phyloP scores from a whole-genome alignment of 2,329 filamentous ascomycete genomes.

The Penicillium freii region DNA sequence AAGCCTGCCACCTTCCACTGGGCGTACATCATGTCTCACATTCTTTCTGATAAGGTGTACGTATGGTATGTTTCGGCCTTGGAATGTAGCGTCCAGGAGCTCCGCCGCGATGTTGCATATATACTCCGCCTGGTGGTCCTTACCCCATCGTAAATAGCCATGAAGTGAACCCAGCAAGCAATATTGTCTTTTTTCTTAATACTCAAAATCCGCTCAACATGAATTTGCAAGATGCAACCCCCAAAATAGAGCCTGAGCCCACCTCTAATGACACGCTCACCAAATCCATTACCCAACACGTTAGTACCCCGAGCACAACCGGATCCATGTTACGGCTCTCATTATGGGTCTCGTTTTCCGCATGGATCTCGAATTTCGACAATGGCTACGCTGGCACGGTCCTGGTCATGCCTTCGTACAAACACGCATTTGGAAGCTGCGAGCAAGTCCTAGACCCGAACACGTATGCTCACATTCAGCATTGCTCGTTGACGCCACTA shows the following conservation, averaged over 20 bases:
- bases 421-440: conserved; percentile 25
- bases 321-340: conserved; percentile 22
- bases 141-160: not conserved
- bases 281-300: not conserved
- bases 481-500: conserved; percentile 24
- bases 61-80: conserved; percentile 12
- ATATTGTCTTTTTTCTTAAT: too few relatives aligned
- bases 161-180: too few relatives aligned
- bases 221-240: not conserved
- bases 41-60: conserved; percentile 19
- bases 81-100: conserved; percentile 14
- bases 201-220: not conserved
- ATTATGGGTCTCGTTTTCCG: conserved; percentile 23
- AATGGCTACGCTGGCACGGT: conserved; percentile 25
- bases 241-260: conserved; percentile 8
- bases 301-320: conserved; percentile 9
- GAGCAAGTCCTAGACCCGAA: conserved; percentile 14
- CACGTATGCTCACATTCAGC: conserved; percentile 8
- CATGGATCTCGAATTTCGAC: conserved; percentile 28
- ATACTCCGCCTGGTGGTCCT: not conserved
- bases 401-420: conserved; percentile 27
- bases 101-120: not conserved
- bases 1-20: not conserved
- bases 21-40: not conserved
- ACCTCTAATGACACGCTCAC: not conserved